Percentiles rank a stretch among this genome's conserved stretches.
Conservation (phyloP, 1,284 basidiomycete genomes). For the Puccinia hordei region DNA sequence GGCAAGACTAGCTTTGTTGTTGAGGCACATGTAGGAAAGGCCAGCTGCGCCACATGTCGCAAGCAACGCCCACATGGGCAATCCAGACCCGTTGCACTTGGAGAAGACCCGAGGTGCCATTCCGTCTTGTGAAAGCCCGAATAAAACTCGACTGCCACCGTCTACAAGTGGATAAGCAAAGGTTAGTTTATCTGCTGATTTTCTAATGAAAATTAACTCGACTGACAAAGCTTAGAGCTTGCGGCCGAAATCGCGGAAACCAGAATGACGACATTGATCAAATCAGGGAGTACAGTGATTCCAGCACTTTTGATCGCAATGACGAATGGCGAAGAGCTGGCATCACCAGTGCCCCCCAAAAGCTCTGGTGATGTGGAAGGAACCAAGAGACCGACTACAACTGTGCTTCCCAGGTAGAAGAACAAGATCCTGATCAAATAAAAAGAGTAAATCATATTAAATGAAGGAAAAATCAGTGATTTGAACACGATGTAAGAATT, state of each 20-base stretch:
- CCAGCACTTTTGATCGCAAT: conserved; percentile 76
- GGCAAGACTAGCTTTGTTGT: conserved; percentile 67
- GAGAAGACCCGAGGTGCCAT: conserved; percentile 77
- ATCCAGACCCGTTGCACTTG: conserved; percentile 69
- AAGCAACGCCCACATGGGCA: conserved; percentile 73
- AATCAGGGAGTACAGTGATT: conserved; percentile 71
- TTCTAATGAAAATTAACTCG: conserved; percentile 54
- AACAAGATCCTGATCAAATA: conserved; percentile 54
- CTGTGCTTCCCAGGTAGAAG: conserved; percentile 56
- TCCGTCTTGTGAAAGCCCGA: conserved; percentile 73
- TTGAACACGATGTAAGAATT: conserved; percentile 68
- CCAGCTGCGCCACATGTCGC: conserved; percentile 71
- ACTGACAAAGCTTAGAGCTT: conserved; percentile 77
- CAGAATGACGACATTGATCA: conserved; percentile 70
- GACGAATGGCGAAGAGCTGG: conserved; percentile 74
- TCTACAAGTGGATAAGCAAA: conserved; percentile 20
- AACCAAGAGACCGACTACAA: conserved; percentile 73
- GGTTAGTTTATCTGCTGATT: neutral
- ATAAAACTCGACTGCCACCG: conserved; percentile 59
- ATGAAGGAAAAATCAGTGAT: conserved; percentile 56
- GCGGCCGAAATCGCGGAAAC: conserved; percentile 82
- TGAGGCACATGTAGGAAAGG: conserved; percentile 73
- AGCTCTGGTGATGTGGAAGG: conserved; percentile 70
- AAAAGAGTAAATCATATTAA: conserved; percentile 11
- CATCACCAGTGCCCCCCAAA: conserved; percentile 65